phyloP scores from a whole-genome alignment of 2,329 filamentous ascomycete species.

The Aspergillus ochraceoroseus region DNA sequence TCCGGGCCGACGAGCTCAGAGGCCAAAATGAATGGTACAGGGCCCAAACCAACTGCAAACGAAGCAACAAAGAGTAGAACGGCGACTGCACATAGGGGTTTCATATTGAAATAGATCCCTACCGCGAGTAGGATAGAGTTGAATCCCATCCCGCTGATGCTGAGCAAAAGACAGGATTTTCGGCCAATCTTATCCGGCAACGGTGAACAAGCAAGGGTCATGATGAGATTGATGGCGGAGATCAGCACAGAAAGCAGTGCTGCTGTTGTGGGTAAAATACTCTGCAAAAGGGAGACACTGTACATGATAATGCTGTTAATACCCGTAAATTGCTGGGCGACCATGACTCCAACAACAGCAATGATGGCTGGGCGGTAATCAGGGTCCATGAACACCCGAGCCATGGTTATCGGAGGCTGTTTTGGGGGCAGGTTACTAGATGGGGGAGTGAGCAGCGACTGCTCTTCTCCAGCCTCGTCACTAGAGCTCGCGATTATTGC shows the following conservation, averaged over 20 bases:
- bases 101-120: slow-evolving; percentile 68
- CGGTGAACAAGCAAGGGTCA: slow-evolving; percentile 75
- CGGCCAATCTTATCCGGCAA: slow-evolving; percentile 83
- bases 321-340: slow-evolving; percentile 84
- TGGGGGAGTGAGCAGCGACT: slow-evolving; percentile 56
- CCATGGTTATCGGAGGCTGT: slow-evolving; percentile 63
- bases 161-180: slow-evolving; percentile 76
- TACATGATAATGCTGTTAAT: slow-evolving; percentile 99
- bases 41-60: slow-evolving; percentile 86
- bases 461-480: slow-evolving; percentile 56
- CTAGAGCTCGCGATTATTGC: slow-evolving; percentile 46
- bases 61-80: slow-evolving; percentile 82
- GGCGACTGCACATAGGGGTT: slow-evolving; percentile 71
- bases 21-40: slow-evolving; percentile 89
- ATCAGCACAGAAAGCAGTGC: slow-evolving; percentile 81
- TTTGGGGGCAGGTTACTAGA: slow-evolving; percentile 63
- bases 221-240: slow-evolving; percentile 77
- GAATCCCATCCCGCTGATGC: slow-evolving; percentile 76
- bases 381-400: slow-evolving; percentile 60
- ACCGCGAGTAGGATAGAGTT: slow-evolving; percentile 73
- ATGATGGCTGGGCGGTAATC: slow-evolving; percentile 68
- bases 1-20: slow-evolving; percentile 86
- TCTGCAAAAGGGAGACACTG: slow-evolving; percentile 80
- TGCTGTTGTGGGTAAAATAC: slow-evolving; percentile 74
- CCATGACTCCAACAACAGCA: slow-evolving; percentile 84